Conservation (phyloP, 192 early-diverging fungal species). For the Chytriomyces hyalinus region DNA sequence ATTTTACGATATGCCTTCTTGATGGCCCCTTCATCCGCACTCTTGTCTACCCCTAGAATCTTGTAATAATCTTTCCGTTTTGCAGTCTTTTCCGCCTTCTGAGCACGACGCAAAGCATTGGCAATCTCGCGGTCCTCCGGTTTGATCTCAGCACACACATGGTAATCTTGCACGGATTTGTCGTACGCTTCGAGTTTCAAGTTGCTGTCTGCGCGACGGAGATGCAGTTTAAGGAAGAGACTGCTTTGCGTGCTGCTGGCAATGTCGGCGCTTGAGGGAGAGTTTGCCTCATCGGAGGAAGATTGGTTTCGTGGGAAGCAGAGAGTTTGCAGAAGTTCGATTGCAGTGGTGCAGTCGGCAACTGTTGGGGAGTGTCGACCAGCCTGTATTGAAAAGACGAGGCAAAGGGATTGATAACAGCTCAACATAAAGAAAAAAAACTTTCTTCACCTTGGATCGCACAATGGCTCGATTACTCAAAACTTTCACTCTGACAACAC, state of each 20-base stretch:
- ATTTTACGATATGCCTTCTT: constrained; percentile 66
- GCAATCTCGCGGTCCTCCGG: constrained; percentile 62
- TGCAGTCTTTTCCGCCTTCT: constrained; percentile 71
- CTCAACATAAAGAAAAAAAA: background rate
- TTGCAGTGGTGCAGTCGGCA: constrained; percentile 67
- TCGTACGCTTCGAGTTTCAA: constrained; percentile 76
- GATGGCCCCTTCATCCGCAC: constrained; percentile 73
- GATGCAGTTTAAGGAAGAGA: constrained; percentile 76
- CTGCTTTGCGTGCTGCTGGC: constrained; percentile 44
- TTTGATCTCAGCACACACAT: constrained; percentile 61
- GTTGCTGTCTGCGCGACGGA: constrained; percentile 76
- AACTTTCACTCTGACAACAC: constrained; percentile 68
- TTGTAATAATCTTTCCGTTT: constrained; percentile 96
- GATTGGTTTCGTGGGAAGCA: constrained; percentile 36
- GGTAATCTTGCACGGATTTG: constrained; percentile 82
- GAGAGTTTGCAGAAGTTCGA: constrained; percentile 61
- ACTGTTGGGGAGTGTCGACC: constrained; percentile 61
- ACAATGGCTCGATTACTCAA: constrained; percentile 81
- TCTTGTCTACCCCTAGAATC: constrained; percentile 78
- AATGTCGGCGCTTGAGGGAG: constrained; percentile 33
- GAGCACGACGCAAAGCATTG: constrained; percentile 60
- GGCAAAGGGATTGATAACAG: background rate
- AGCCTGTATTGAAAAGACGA: constrained; percentile 37
- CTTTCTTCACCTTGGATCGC: constrained; percentile 54
- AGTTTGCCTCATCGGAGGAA: constrained; percentile 26